Evolutionary conservation across 345 rosid genomes (phyloP).

Genomic region (Bruguiera gymnorhiza): DNA sequence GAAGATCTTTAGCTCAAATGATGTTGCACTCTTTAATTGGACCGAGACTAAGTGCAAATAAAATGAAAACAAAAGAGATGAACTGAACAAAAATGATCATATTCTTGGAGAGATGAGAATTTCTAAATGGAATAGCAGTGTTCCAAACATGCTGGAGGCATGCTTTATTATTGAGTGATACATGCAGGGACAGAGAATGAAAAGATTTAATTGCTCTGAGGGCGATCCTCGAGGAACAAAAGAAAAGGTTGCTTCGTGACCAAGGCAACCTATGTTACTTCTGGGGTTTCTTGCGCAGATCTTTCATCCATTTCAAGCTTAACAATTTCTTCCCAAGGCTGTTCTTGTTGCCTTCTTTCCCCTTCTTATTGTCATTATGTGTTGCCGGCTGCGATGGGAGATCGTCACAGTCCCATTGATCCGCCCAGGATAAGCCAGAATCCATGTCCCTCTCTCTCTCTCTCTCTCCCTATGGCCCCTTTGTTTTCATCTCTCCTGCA

Average conservation of each 20-base stretch:
- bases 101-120: too few relatives aligned
- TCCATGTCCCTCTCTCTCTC: conserved; percentile 30
- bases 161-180: too few relatives aligned
- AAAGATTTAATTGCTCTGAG: too few relatives aligned
- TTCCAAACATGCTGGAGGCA: too few relatives aligned
- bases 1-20: too few relatives aligned
- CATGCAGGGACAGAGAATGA: too few relatives aligned
- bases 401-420: conserved; percentile 58
- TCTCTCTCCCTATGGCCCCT: not conserved
- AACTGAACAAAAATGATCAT: too few relatives aligned
- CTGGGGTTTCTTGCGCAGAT: conserved; percentile 24
- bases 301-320: conserved; percentile 29
- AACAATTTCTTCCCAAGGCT: conserved; percentile 16
- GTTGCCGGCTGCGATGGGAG: conserved; percentile 27
- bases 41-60: too few relatives aligned
- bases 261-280: conserved; percentile 1
- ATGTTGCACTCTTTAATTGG: too few relatives aligned
- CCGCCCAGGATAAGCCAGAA: conserved; percentile 66
- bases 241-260: not conserved
- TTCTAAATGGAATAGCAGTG: too few relatives aligned
- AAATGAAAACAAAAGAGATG: too few relatives aligned
- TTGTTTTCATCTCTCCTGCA: not conserved
- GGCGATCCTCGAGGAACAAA: not conserved
- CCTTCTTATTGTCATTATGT: conserved; percentile 27
- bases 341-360: conserved; percentile 29